A percentile compares a stretch with the other conserved stretches of the same genome.
These are phyloP conservation scores for Aspergillus ellipticus DNA, from an alignment of 495 filamentous ascomycete genomes.

Conservation along the genomic window DNA sequence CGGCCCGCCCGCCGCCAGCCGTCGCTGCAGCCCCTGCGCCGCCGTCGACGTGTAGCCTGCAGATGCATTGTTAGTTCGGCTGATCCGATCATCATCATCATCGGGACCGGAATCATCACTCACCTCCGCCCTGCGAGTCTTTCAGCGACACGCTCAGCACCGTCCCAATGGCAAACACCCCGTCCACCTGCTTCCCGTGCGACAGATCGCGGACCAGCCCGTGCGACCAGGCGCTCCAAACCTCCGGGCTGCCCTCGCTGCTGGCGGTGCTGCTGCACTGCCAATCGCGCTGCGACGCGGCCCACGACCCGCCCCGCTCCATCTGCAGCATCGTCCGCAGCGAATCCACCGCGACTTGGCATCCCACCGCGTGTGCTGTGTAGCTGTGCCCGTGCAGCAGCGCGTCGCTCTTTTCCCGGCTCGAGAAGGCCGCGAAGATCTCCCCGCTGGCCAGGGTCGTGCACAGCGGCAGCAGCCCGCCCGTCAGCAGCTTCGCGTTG, in stretches of 20 bases:
- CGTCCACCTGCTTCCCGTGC: conserved; percentile 47
- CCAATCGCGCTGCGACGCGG: conserved; percentile 44
- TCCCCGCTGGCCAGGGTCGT: conserved; percentile 65
- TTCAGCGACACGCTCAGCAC: conserved; percentile 64
- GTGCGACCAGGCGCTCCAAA: conserved; percentile 70
- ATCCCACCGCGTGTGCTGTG: conserved; percentile 74
- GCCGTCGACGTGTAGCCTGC: conserved; percentile 65
- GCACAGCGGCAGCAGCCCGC: conserved; percentile 71
- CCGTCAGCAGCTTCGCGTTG: conserved; percentile 75
- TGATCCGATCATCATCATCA: conserved; percentile 1
- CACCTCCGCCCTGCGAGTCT: conserved; percentile 44
- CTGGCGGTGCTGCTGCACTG: conserved; percentile 3
- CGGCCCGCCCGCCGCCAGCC: conserved; percentile 37
- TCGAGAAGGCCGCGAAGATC: conserved; percentile 67
- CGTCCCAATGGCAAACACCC: conserved; percentile 65
- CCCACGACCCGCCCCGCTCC: conserved; percentile 50
- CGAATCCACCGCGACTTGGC: conserved; percentile 62
- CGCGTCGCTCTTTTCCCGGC: conserved; percentile 65
- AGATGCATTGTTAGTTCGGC: conserved; percentile 16
- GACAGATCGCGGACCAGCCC: conserved; percentile 55
- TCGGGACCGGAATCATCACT: conserved; percentile 13
- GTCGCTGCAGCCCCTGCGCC: conserved; percentile 55
- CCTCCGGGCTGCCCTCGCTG: conserved; percentile 9
- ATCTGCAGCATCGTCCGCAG: conserved; percentile 53
- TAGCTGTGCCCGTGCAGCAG: conserved; percentile 79